phyloP scores from a whole-genome alignment of 371 early-diverging fungal genomes.

The Mortierella sp. region DNA sequence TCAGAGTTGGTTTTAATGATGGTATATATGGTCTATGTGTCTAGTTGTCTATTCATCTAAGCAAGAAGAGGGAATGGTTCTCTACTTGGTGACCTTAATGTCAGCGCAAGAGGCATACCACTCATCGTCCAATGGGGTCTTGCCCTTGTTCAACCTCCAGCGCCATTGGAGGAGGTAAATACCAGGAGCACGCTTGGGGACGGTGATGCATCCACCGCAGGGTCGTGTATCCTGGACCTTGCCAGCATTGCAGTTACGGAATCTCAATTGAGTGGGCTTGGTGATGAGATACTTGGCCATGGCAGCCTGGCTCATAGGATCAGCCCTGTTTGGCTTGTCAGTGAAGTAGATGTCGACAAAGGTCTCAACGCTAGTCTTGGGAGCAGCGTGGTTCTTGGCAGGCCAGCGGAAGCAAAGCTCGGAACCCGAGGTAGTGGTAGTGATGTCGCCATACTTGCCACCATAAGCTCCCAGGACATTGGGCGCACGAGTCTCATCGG shows the following conservation, averaged over 20 bases:
- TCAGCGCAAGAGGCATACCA: conserved; percentile 10
- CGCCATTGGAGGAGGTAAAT: conserved; percentile 50
- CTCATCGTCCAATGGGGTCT: too few species aligned
- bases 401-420: conserved; percentile 54
- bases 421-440: too few species aligned
- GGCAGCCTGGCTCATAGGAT: conserved; percentile 24
- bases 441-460: too few species aligned
- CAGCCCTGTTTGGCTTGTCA: conserved; percentile 15
- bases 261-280: conserved; percentile 15
- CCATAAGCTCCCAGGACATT: too few species aligned
- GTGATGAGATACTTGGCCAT: conserved; percentile 28
- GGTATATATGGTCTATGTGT: not conserved
- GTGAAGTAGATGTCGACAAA: conserved; percentile 37
- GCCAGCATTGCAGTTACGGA: conserved; percentile 36
- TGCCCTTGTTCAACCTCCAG: conserved; percentile 49
- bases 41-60: too few species aligned
- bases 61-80: not conserved
- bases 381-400: conserved; percentile 50
- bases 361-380: conserved; percentile 13
- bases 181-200: conserved; percentile 37
- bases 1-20: too few species aligned
- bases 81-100: not conserved
- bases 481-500: too few species aligned
- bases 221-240: conserved; percentile 24
- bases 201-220: conserved; percentile 54